These are phyloP conservation scores for Lipomyces yamadae DNA, from an alignment of 805 yeast species.

Conservation along the genomic window DNA sequence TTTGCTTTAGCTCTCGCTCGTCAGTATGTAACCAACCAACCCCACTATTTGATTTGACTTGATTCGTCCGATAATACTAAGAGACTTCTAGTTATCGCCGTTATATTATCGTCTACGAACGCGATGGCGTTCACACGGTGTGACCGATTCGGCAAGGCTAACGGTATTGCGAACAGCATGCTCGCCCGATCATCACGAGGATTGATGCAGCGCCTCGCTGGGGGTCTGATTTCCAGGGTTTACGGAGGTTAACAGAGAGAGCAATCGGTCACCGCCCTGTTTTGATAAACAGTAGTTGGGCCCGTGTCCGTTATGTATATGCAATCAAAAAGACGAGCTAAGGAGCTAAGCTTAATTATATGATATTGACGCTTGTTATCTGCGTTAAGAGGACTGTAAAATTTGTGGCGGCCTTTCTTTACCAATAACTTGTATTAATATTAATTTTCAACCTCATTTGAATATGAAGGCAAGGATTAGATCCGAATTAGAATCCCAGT, in stretches of 20 bases:
- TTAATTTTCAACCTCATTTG: not conserved
- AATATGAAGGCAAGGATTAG: not conserved
- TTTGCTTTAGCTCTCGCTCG: slow-evolving; percentile 39
- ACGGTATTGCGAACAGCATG: slow-evolving; percentile 64
- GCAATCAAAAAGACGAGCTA: not conserved
- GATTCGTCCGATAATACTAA: slow-evolving; percentile 29
- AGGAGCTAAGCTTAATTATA: not conserved
- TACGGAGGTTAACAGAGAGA: slow-evolving; percentile 15
- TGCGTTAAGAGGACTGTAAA: not conserved
- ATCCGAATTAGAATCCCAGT: not conserved
- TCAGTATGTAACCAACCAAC: slow-evolving; percentile 27
- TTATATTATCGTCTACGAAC: slow-evolving; percentile 76
- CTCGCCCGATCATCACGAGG: slow-evolving; percentile 56
- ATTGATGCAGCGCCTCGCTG: slow-evolving; percentile 54
- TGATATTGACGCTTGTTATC: not conserved
- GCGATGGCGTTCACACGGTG: slow-evolving; percentile 90
- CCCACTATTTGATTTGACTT: not conserved
- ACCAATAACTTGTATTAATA: slow-evolving; percentile 1
- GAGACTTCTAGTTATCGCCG: slow-evolving; percentile 69
- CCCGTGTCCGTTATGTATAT: not conserved
- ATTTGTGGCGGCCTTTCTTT: not conserved
- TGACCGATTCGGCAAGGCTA: slow-evolving; percentile 89
- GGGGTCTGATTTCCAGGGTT: slow-evolving; percentile 27
- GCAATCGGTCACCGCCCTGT: not conserved
- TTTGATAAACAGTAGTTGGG: not conserved